Conservation (phyloP, 805 yeast genomes). For the Millerozyma miso region DNA sequence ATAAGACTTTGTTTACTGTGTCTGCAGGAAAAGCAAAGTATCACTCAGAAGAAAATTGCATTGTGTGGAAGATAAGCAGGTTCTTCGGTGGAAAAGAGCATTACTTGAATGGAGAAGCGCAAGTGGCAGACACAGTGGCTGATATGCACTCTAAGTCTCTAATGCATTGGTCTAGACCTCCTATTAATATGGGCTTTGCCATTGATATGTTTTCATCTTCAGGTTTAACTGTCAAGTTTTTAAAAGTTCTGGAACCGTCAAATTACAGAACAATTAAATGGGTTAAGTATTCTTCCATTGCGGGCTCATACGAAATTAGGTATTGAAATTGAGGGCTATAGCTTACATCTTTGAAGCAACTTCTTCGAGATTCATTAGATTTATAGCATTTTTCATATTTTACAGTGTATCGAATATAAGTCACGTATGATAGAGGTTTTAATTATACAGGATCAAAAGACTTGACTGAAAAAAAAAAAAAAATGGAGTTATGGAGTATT, state of each 20-base stretch:
- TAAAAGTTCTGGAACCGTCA: constrained; percentile 57
- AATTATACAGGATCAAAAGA: background rate
- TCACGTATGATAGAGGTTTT: too few relatives aligned
- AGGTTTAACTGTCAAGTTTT: constrained; percentile 68
- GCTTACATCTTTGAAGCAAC: background rate
- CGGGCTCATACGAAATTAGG: constrained; percentile 81
- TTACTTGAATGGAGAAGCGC: constrained; percentile 49
- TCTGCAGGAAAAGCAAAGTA: constrained; percentile 67
- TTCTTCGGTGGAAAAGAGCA: constrained; percentile 64
- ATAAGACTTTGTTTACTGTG: constrained; percentile 27
- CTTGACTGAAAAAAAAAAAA: background rate
- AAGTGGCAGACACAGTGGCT: constrained; percentile 26
- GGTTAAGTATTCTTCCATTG: constrained; percentile 74
- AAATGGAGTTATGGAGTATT: background rate
- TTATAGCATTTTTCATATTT: background rate
- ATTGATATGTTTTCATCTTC: constrained; percentile 73
- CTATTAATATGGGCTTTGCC: constrained; percentile 65
- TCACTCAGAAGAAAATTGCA: constrained; percentile 57
- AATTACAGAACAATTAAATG: constrained; percentile 76
- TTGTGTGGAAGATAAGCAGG: constrained; percentile 69
- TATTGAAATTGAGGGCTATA: too few relatives aligned
- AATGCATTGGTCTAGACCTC: constrained; percentile 63
- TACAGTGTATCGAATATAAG: too few relatives aligned
- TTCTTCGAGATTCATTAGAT: too few relatives aligned
- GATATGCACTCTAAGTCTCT: constrained; percentile 16